Base-by-base conservation (phyloP, 108 stramenopile genomes). In the Cyclotella kingstonii region DNA sequence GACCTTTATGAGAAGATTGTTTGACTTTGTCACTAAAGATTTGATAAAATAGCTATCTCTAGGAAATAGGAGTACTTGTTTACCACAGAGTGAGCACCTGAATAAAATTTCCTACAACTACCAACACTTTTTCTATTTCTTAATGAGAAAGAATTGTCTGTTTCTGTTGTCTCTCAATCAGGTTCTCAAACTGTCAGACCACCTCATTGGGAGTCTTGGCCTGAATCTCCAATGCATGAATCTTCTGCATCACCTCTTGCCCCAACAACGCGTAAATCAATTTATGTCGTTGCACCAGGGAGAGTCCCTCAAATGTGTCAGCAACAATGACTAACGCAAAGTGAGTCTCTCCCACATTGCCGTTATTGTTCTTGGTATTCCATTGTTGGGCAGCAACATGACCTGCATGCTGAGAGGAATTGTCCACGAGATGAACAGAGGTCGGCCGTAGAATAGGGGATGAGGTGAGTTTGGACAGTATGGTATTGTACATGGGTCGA, bases 181-280 rank as follows among this genome's bases (percentile, higher is more conserved):
- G n/a, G n/a, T n/a, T n/a, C n/a, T n/a, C n/a, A n/a, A n/a, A n/a
- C n/a, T n/a, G n/a, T n/a, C n/a, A n/a, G n/a, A n/a, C n/a, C n/a
- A 64, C 90, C 72, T 96, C 92, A 12, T 63, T 71, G 1, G 94
- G 89, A 40, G 84, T 88, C 54, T 89, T 81, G 7, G 96, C 87
- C 43, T 62, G 58, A 56, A 97, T 95, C 60, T 90, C 81, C 66
- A 97, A 58, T 12, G 94, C 93, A 67, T 96, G 91, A 51, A 97
- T 92, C 56, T 88, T 84, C 25, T 81, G 71, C 96, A 97, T 97
- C 29, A 89, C 59, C 7, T 95, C 93, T n/a, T n/a, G n/a, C 33
- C 91, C 91, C 39, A 96, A 76, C 30, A 94, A 54, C 83, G 87
- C 87, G 59, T 95, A 96, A 61, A 97, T 85, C 43, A 96, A 62